Evolutionary conservation across 2,329 filamentous ascomycete genomes (phyloP), one percentile per base, ranked within the genome.

Genomic region (Exophiala dermatitidis): DNA sequence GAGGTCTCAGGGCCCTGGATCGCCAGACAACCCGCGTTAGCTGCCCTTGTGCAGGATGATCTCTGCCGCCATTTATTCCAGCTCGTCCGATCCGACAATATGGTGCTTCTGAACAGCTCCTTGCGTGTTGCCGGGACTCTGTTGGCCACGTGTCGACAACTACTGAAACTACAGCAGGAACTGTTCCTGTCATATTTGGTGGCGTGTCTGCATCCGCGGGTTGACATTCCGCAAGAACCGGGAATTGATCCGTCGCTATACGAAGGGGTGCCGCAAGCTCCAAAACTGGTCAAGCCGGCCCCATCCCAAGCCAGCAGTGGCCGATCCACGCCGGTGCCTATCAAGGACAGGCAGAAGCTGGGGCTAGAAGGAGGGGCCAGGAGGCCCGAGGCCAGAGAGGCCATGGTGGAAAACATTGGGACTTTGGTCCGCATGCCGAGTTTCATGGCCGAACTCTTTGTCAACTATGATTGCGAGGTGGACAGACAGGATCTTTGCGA

Each of bases 381-480:
- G 58, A 95, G 94, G 67, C 93, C 93, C 2, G 94, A 98, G 70
- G 90, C 93, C 31, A 81, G 93, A 62, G 93, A 98, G 74, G 90
- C 93, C 32, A 98, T 98, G 93, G 89, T 98, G 3, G 93, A 98
- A 72, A 95, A 88, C 63, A 85, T 98, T 42, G 90, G 91, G 34
- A 90, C 91, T 50, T 75, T 98, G 55, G 88, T 90, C 36, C 81
- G 94, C 40, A 95, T 98, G 76, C 90, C 93, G 0, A 90, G 84
- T 40, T 98, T 94, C 66, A 90, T 97, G 82, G 83, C 86, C 7
- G 94, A 98, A 69, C 77, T 98, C 5, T 98, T 96, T 67, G 83
- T 97, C 70, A 98, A 98, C 69, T 98, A 97, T 67, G 93, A 98
- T 69, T 98, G 91, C 65, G 90, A 97, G 65, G 84, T 89, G 48